Evolutionary conservation across 768 basidiomycete genomes (phyloP).

Genomic region (Harrya chromipes): DNA sequence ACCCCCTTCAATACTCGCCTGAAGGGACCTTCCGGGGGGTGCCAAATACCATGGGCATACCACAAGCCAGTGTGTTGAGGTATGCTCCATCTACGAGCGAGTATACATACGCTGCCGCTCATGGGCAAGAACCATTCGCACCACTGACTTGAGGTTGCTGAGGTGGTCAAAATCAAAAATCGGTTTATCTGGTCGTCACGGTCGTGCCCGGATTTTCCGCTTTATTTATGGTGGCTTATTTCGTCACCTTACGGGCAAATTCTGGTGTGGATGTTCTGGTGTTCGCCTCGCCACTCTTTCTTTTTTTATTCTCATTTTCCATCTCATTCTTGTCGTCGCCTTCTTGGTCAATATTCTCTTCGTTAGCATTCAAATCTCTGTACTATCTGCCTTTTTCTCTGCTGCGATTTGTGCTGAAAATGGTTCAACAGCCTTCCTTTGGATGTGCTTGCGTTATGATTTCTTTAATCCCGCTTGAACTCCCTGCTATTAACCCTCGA

Average conservation of each 20-base stretch:
- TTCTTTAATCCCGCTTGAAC: slow-evolving; percentile 1
- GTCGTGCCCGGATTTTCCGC: background rate
- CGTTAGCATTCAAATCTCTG: slow-evolving; percentile 12
- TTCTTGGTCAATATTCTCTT: slow-evolving; percentile 10
- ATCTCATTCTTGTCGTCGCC: slow-evolving; percentile 14
- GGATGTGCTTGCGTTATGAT: slow-evolving; percentile 9
- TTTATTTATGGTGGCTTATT: slow-evolving; percentile 6
- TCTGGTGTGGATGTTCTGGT: slow-evolving; percentile 8
- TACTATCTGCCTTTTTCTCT: slow-evolving; percentile 3
- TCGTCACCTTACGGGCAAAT: slow-evolving; percentile 1
- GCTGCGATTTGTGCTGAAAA: slow-evolving; percentile 9
- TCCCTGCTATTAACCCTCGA: slow-evolving; percentile 8
- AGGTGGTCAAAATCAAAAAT: slow-evolving; percentile 1
- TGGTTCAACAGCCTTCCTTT: background rate
- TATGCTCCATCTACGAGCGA: slow-evolving; percentile 20
- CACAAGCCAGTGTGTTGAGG: slow-evolving; percentile 12
- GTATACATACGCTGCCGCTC: slow-evolving; percentile 21
- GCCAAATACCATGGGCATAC: slow-evolving; percentile 11
- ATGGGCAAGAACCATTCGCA: slow-evolving; percentile 23
- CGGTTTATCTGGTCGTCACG: background rate
- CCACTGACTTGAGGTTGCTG: slow-evolving; percentile 15
- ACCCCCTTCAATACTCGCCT: slow-evolving; percentile 19
- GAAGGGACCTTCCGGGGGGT: slow-evolving; percentile 15
- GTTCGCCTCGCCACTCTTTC: too few species aligned
- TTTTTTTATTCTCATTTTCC: slow-evolving; percentile 4